These are phyloP conservation scores for Boletus sp. DNA, from an alignment of 768 basidiomycete species.

Conservation along the genomic window DNA sequence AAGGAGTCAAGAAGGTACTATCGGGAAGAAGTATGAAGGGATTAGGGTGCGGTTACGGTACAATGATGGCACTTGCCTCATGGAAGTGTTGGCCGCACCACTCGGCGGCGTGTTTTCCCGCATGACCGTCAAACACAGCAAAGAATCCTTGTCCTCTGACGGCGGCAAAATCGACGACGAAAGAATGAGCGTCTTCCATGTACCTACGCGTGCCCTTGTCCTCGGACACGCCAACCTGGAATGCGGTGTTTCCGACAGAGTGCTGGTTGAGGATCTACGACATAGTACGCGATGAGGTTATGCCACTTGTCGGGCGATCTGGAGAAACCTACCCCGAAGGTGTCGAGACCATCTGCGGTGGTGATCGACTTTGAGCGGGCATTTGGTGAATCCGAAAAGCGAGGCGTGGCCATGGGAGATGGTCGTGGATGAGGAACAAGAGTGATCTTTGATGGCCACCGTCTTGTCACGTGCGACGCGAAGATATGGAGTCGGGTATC, in stretches of 20 bases:
- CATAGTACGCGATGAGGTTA: background rate
- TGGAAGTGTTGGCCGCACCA: conserved; percentile 99
- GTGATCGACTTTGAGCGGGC: conserved; percentile 83
- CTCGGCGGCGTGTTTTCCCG: conserved; percentile 97
- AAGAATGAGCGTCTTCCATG: conserved; percentile 98
- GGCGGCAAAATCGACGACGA: conserved; percentile 90
- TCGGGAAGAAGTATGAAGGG: conserved; percentile 5
- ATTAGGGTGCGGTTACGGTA: conserved; percentile 1
- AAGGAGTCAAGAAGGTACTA: conserved; percentile 71
- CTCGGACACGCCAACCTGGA: conserved; percentile 66
- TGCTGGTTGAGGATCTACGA: conserved; percentile 51
- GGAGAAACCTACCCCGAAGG: conserved; percentile 62
- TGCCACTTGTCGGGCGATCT: background rate
- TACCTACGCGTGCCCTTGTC: conserved; percentile 88
- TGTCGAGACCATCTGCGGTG: conserved; percentile 69
- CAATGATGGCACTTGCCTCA: conserved; percentile 48
- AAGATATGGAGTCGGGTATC: conserved; percentile 23
- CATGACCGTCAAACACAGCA: conserved; percentile 97
- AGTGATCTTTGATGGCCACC: too few species aligned
- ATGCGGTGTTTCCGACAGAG: conserved; percentile 61
- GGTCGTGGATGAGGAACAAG: background rate
- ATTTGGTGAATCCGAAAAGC: conserved; percentile 63
- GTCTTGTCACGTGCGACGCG: conserved; percentile 21
- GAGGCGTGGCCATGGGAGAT: conserved; percentile 24
- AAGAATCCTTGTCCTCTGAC: conserved; percentile 97